Evolutionary conservation across 371 early-diverging fungal species (phyloP), one percentile per base, ranked within the genome.

Genomic region (Nematocida homosporus): DNA sequence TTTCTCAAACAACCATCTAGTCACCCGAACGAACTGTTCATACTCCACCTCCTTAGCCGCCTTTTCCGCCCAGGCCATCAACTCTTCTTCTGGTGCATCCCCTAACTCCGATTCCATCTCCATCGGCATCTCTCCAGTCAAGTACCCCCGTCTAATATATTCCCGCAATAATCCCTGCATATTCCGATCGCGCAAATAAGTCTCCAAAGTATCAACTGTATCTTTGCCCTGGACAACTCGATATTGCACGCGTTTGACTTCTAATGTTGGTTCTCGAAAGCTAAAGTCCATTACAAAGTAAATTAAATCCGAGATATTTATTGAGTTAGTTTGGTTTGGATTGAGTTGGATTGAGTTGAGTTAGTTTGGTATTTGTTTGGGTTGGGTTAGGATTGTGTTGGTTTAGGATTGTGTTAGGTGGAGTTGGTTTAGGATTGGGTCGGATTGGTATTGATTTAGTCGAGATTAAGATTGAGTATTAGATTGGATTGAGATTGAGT

Each of bases 201-300:
- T 32, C 1, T 8, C 38, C 5, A 72, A 44, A 8, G 29, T 64
- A 35, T 18, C 18, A 10, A 6, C 5, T 25, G 48, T 25, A 37
- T 25, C 63, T 52, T 18, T 1, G 8, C 44, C 44, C 0, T 57
- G 6, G n/a, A 40, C 16, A 4, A 72, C 75, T 23, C 18, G 30
- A 30, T 59, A 48, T 16, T 61, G 63, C n/a, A 51, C 59, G 1
- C 32, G 38, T 1, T 40, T 59, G 30, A 40, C 47, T 27, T 59
- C 61, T 13, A 72, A 64, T 20, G 75, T 47, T 47, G 75, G 75
- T 32, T 52, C 54, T 40, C 50, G 60, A 20, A 72, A 61, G 42
- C 16, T 61, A 63, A 41, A 72, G 27, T 72, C 75, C 75, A 72
- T 72, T 56, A 13, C 20, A 44, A 44, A 54, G 6, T 35, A 40